Conservation (phyloP, 345 rosid genomes). For the Brassica incana region DNA sequence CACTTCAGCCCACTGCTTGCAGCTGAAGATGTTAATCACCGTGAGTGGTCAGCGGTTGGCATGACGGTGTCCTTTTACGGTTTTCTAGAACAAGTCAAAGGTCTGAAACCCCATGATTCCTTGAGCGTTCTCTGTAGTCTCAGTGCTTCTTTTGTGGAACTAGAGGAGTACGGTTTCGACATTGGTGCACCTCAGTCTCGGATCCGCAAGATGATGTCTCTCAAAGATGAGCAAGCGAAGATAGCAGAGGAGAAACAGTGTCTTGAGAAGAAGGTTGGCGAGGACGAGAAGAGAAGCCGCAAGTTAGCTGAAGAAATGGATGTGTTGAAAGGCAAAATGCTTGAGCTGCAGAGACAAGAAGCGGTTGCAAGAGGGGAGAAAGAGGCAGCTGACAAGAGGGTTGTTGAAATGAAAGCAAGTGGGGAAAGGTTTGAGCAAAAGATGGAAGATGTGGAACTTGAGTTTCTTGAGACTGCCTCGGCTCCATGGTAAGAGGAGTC, state of each 20-base stretch:
- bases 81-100: conserved; percentile 52
- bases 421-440: conserved; percentile 19
- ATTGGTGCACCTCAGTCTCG: conserved; percentile 42
- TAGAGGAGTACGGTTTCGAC: conserved; percentile 69
- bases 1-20: conserved; percentile 63
- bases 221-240: conserved; percentile 42
- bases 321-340: conserved; percentile 42
- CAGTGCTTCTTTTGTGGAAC: conserved; percentile 47
- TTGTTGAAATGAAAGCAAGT: conserved; percentile 30
- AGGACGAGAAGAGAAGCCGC: conserved; percentile 19
- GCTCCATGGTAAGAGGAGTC: conserved; percentile 50
- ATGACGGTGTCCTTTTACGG: conserved; percentile 57
- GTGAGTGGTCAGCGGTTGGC: conserved; percentile 77
- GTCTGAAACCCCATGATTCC: conserved; percentile 38
- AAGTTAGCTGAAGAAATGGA: conserved; percentile 40
- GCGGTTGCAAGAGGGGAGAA: conserved; percentile 30
- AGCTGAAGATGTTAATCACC: conserved; percentile 51
- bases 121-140: conserved; percentile 20
- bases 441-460: conserved; percentile 20
- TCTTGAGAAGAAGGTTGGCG: conserved; percentile 38
- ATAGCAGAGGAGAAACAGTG: conserved; percentile 35
- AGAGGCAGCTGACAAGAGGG: conserved; percentile 30
- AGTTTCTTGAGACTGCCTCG: conserved; percentile 39
- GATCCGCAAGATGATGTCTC: conserved; percentile 46
- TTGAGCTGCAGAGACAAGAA: conserved; percentile 42